Evolutionary conservation across 352 stramenopile genomes (phyloP), one percentile per base, ranked within the genome.

Genomic region (Aphanomyces cochlioides): DNA sequence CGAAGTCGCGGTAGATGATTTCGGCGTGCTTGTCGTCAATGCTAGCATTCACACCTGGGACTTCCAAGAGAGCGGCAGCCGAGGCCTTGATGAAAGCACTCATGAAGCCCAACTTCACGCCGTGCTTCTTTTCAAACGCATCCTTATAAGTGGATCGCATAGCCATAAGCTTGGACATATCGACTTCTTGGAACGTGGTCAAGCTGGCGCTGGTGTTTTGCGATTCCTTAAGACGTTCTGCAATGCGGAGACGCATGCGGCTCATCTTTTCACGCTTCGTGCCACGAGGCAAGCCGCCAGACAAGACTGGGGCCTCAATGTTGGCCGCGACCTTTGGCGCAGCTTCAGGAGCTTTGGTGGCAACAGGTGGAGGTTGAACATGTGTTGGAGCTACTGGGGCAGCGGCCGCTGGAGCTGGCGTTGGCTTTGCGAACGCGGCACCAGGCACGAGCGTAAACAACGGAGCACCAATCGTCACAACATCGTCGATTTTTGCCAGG

Each of bases 71-170:
- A 10, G 96, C 94, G 37, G 89, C 90, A 0, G 96, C 93, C 53
- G 90, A 91, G 7, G 97, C 97, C 79, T 98, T 98, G 66, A 99
- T 96, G 83, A 99, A 99, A 12, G 95, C 96, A 65, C 82, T 97
- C 97, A 99, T 99, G 82, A 99, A 99, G 40, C 97, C 97, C 5
- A 99, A 83, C 82, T 99, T 99, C 68, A 99, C 93, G n/a, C 96
- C 95, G 81, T 99, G 96, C 75, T 98, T 98, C 70, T 97, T 90
- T 78, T 97, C 86, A 74, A 99, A 99, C 54, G 91, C 93, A 54
- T 98, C 93, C 83, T 98, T 98, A 86, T 98, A 96, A 73, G 90
- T 90, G 73, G 95, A 96, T 53, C 93, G 87, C 70, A 98, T 72
- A 68, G 90, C 85, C 86, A 98, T 98, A 37, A 99, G 85, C 63